Evolutionary conservation across 2,329 filamentous ascomycete genomes (phyloP), one percentile per base, ranked within the genome.

Genomic region (Penicillium sp.): DNA sequence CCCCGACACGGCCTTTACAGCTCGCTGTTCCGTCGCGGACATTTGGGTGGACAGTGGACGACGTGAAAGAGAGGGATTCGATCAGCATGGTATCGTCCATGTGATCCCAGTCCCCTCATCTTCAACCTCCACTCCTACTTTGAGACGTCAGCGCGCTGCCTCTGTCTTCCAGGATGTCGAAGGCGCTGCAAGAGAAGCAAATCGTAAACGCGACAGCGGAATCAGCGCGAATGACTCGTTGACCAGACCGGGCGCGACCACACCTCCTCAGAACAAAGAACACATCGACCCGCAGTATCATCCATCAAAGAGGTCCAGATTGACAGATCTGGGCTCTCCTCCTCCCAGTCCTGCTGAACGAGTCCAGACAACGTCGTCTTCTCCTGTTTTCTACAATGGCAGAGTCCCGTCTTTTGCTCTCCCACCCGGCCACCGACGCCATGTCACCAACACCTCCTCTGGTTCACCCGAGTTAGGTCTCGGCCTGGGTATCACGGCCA

Each of bases 11-110:
- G 70, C 75, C 30, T 71, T 79, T 25, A 70, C 71, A 57, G 51
- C 68, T 22, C 70, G 72, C 11, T 61, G 76, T 64, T 74, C 74
- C 0, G 76, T 77, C 22, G 74, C 74, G 2, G 74, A 78, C 57
- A 74, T 78, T 7, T 79, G 76, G 56, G 72, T 79, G 14, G 70
- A 79, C 55, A 70, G 63, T 42, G 76, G 76, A 2, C 75, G 74
- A 48, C 75, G 72, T 5, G 67, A 59, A 10, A 35, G 67, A 3
- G 76, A 78, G 45, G 73, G 73, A 6, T 64, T 68, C 35, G 76
- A 79, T 62, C 76, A 79, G 65, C 68, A 68, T 11, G 73, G 66
- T 6, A 69, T 65, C 1, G 69, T 78, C 2, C 71, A 74, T 11
- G 75, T 78, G 13, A 62, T 77, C 30, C 75, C 74, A 55, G 72